Percentiles rank a stretch among this genome's conserved stretches.
Evolutionary conservation across 371 early-diverging fungal species (phyloP).

Genomic region (Mucor irregularis): DNA sequence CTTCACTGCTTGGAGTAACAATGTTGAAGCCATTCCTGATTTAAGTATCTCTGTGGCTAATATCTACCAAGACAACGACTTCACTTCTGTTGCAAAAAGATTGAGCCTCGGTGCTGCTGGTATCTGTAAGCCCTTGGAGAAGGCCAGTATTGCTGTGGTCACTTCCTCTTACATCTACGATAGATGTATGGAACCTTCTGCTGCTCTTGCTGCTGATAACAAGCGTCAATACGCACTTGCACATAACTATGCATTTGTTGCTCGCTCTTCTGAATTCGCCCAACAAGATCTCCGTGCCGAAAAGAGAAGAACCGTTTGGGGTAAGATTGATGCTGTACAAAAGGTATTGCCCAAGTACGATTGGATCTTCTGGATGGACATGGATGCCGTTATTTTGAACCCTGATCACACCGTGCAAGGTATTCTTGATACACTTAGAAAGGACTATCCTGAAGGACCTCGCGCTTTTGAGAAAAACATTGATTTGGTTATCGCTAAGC

Average conservation of each 20-base stretch:
- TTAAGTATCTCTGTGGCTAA: conserved; percentile 25
- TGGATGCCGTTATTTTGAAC: conserved; percentile 66
- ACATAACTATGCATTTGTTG: conserved; percentile 63
- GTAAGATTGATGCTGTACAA: conserved; percentile 63
- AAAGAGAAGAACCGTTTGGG: conserved; percentile 58
- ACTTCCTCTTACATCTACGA: conserved; percentile 60
- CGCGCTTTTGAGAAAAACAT: conserved; percentile 34
- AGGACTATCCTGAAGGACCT: conserved; percentile 23
- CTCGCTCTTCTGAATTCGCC: conserved; percentile 60
- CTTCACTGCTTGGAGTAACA: conserved; percentile 31
- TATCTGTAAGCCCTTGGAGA: conserved; percentile 23
- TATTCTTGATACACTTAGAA: conserved; percentile 33
- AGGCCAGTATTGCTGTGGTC: conserved; percentile 43
- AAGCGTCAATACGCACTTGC: conserved; percentile 57
- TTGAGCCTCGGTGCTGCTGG: conserved; percentile 4
- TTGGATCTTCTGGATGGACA: conserved; percentile 71
- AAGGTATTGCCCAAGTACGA: conserved; percentile 65
- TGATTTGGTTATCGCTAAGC: conserved; percentile 53
- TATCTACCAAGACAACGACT: conserved; percentile 38
- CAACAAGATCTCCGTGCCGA: conserved; percentile 47
- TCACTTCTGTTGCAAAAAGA: conserved; percentile 13
- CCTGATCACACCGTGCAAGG: conserved; percentile 31
- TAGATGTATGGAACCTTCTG: conserved; percentile 58
- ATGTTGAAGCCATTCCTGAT: conserved; percentile 28
- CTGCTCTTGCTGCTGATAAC: conserved; percentile 50